Conservation (phyloP, 352 stramenopile species). For the Elongisporangium undulatum region DNA sequence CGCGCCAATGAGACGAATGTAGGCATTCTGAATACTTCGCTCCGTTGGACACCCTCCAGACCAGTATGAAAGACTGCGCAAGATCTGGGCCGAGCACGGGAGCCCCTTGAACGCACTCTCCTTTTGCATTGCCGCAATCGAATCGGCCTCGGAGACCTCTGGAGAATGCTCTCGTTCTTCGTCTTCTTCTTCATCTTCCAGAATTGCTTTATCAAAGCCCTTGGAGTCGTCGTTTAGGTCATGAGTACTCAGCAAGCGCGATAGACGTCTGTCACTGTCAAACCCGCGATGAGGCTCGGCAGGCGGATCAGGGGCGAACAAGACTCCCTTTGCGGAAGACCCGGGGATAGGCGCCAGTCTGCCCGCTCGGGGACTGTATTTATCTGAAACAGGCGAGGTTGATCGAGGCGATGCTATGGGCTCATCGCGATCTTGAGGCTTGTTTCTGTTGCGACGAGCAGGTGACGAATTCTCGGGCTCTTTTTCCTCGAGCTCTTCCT, state of each 20-base stretch:
- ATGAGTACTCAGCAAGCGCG: slow-evolving; percentile 10
- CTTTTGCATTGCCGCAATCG: slow-evolving; percentile 11
- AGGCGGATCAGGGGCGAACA: not conserved
- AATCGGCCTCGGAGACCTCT: slow-evolving; percentile 18
- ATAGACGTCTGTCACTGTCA: slow-evolving; percentile 35
- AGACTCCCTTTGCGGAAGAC: not conserved
- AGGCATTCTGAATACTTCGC: slow-evolving; percentile 88
- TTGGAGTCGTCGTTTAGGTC: slow-evolving; percentile 1
- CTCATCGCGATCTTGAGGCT: not conserved
- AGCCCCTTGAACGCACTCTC: slow-evolving; percentile 31
- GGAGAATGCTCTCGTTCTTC: slow-evolving; percentile 19
- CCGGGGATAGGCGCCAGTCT: not conserved
- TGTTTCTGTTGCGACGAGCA: not conserved
- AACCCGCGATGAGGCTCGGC: slow-evolving; percentile 21
- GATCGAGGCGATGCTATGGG: not conserved
- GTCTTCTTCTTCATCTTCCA: slow-evolving; percentile 17
- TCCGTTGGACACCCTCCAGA: slow-evolving; percentile 75
- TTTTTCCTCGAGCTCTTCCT: slow-evolving; percentile 7
- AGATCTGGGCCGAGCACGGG: slow-evolving; percentile 55
- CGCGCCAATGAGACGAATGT: slow-evolving; percentile 83
- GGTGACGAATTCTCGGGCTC: slow-evolving; percentile 6
- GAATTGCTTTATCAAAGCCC: slow-evolving; percentile 13
- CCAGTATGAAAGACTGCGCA: slow-evolving; percentile 81
- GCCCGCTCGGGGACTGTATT: not conserved
- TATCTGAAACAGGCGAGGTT: not conserved